Conservation (phyloP, 495 filamentous ascomycete species). For the Clohesyomyces aquaticus region DNA sequence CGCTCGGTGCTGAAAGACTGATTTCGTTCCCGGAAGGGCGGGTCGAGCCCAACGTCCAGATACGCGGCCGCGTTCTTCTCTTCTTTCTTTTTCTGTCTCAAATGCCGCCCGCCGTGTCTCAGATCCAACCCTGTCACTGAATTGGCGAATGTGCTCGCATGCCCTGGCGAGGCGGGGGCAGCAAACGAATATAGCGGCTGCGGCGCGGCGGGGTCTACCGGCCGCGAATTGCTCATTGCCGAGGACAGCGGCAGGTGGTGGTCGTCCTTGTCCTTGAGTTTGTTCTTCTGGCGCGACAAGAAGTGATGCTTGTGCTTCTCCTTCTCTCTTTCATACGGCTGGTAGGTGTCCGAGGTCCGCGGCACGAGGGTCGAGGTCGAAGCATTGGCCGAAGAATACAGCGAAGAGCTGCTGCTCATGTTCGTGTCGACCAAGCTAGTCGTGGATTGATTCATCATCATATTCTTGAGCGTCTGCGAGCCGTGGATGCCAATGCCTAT, state of each 20-base stretch:
- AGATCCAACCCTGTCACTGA: conserved; percentile 82
- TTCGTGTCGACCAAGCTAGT: conserved; percentile 70
- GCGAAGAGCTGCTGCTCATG: conserved; percentile 64
- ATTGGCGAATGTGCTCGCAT: conserved; percentile 70
- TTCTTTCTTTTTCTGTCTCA: conserved; percentile 90
- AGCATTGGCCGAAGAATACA: conserved; percentile 83
- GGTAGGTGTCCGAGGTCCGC: conserved; percentile 31
- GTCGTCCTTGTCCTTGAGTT: conserved; percentile 77
- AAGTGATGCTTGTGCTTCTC: conserved; percentile 79
- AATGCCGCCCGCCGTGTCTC: conserved; percentile 77
- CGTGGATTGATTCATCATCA: conserved; percentile 73
- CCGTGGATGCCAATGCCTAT: conserved; percentile 59
- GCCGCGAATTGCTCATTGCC: conserved; percentile 84
- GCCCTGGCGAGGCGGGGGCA: conserved; percentile 68
- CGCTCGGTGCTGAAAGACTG: conserved; percentile 46
- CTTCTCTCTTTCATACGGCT: conserved; percentile 68
- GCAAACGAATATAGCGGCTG: conserved; percentile 82
- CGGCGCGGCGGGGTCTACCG: conserved; percentile 81
- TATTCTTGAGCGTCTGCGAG: conserved; percentile 58
- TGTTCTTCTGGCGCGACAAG: conserved; percentile 87
- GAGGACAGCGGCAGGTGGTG: conserved; percentile 84
- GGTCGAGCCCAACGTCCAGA: conserved; percentile 46
- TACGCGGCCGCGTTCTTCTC: conserved; percentile 64
- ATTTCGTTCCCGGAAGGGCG: conserved; percentile 38
- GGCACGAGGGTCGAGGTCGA: conserved; percentile 77